Evolutionary conservation across 768 basidiomycete genomes (phyloP).

Genomic region (Antrodiella citrinella): DNA sequence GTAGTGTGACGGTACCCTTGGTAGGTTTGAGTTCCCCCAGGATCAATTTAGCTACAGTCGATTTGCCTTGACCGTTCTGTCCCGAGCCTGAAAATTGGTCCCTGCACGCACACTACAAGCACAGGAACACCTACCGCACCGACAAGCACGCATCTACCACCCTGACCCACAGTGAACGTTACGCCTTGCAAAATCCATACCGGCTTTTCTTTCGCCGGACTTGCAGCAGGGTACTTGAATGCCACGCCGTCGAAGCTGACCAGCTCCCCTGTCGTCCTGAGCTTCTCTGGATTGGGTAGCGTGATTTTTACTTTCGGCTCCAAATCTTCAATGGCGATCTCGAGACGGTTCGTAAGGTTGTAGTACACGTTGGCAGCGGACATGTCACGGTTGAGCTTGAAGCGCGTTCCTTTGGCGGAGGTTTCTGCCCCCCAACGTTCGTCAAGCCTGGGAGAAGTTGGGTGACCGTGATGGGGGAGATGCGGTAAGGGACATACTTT

Average conservation of each 20-base stretch:
- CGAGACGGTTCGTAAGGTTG: slow-evolving; percentile 6
- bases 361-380: slow-evolving; percentile 2
- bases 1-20: slow-evolving; percentile 12
- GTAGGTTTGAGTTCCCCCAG: slow-evolving; percentile 13
- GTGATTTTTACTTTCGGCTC: slow-evolving; percentile 13
- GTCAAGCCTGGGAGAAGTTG: slow-evolving; percentile 3
- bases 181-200: slow-evolving; percentile 10
- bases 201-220: neutral
- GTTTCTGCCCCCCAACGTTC: slow-evolving; percentile 17
- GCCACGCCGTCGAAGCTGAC: slow-evolving; percentile 14
- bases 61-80: slow-evolving; percentile 16
- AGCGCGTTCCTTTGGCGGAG: slow-evolving; percentile 16
- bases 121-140: slow-evolving; percentile 9
- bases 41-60: slow-evolving; percentile 14
- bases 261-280: slow-evolving; percentile 14
- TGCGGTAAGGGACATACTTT: slow-evolving; percentile 2
- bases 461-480: neutral
- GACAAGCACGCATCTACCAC: slow-evolving; percentile 12
- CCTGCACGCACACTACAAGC: neutral
- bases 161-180: slow-evolving; percentile 13
- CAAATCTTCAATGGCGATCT: slow-evolving; percentile 11
- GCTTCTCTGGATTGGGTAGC: slow-evolving; percentile 11
- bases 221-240: slow-evolving; percentile 7
- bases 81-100: neutral
- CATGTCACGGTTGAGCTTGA: slow-evolving; percentile 18